Base-by-base conservation (phyloP, 202 grass and related monocot species). In the Digitaria exilis region DNA sequence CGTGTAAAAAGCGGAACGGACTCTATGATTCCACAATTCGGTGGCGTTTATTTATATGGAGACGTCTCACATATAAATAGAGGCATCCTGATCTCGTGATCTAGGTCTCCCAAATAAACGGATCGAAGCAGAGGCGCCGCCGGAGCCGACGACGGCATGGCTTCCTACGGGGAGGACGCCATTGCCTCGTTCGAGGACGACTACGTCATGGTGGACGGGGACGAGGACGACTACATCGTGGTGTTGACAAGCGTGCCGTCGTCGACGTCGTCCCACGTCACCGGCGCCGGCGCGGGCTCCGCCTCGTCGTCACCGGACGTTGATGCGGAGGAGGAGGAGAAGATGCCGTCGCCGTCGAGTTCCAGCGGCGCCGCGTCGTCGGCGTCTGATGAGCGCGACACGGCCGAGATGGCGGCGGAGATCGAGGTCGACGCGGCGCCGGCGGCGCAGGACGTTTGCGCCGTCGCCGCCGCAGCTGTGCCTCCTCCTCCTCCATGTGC, bases 151-250 rank as follows among this genome's bases (percentile, higher is more conserved):
- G 48, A 29, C 22, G 41, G 11, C n/a, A 52, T 52, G 70, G 70
- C 70, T 1, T 28, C 69, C 16, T 50, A 50, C 69, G 25, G 3
- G 44, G 69, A 71, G 15, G 69, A 50, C 7, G 66, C 42, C 44
- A 3, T 50, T 9, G 44, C 45, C 3, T 31, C 72, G 21, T 41
- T 26, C 72, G 72, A 58, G 7, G 73, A 76, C 35, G 43, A 31
- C 2, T 39, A 39, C 37, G 6, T 39, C 37, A 39, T 39, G 37
- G 37, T 39, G 37, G 71, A 73, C 29, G 26, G 51, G 14, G 73
- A 73, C 29, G 26, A 52, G 14, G 73, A 76, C 52, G 28, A 79
- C 46, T 32, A 65, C 44, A 14, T 71, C 68, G 29, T 48, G 42
- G 42, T 71, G 15, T 28, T 71, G 14, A 35, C 44, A 19, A 7